Conservation (phyloP, 176 grass and related monocot species). For the Zea luxurians region DNA sequence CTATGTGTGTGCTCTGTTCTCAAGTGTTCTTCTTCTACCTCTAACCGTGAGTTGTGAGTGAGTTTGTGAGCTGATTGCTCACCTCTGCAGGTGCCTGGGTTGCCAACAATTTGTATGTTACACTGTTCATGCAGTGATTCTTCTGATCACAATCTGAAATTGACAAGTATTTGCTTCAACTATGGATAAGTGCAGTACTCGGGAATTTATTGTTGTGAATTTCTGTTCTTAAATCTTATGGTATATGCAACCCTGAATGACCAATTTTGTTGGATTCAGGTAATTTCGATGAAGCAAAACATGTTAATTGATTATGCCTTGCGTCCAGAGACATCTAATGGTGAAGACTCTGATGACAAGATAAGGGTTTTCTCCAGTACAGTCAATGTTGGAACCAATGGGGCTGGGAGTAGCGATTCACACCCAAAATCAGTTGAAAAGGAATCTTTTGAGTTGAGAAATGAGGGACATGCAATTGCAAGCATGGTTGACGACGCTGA, state of each 20-base stretch:
- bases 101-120: not conserved
- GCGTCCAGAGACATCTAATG: conserved; percentile 31
- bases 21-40: no score
- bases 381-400: conserved; percentile 24
- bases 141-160: not conserved
- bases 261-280: conserved; percentile 53
- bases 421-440: conserved; percentile 27
- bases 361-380: conserved; percentile 48
- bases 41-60: not conserved
- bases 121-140: not conserved
- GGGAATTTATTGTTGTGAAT: not conserved
- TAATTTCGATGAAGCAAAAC: conserved; percentile 83
- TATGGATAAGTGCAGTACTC: not conserved
- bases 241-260: not conserved
- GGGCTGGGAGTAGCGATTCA: not conserved
- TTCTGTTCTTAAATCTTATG: conserved; percentile 10
- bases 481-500: conserved; percentile 1
- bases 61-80: not conserved
- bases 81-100: not conserved
- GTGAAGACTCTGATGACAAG: conserved; percentile 30
- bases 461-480: conserved; percentile 2
- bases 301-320: conserved; percentile 72
- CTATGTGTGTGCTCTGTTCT: not conserved
- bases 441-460: conserved; percentile 6
- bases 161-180: not conserved